Evolutionary conservation across 257 asterid genomes (phyloP).

Genomic region (Anisodus tanguticus): DNA sequence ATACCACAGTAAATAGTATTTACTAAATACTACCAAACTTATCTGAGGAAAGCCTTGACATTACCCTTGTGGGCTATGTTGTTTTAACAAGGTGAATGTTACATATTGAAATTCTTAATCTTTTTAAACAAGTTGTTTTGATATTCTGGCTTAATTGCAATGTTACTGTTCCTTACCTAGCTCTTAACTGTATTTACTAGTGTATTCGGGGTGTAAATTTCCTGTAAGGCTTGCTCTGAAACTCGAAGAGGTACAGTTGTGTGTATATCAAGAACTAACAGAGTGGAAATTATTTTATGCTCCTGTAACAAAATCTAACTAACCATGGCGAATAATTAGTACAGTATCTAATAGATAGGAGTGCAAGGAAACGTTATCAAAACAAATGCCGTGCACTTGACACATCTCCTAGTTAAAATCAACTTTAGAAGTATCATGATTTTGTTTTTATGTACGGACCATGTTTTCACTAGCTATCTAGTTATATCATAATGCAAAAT

Average conservation of each 20-base stretch:
- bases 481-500: background rate
- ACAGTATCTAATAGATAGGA: background rate
- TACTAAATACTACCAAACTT: background rate
- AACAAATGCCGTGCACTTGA: background rate
- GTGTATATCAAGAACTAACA: background rate
- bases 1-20: no score
- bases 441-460: no score
- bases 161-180: background rate
- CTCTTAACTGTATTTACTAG: background rate
- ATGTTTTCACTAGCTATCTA: slow-evolving; percentile 6
- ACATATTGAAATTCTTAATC: background rate
- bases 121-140: background rate
- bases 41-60: background rate
- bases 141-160: background rate
- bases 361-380: background rate
- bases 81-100: background rate
- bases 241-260: background rate
- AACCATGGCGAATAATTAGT: background rate
- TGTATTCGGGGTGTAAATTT: background rate
- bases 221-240: background rate
- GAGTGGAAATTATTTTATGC: background rate
- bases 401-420: background rate
- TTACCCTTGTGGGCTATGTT: background rate
- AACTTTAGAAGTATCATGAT: background rate
- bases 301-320: slow-evolving; percentile 8